phyloP scores from a whole-genome alignment of 2,329 filamentous ascomycete genomes.

The Colletotrichum sp. region DNA sequence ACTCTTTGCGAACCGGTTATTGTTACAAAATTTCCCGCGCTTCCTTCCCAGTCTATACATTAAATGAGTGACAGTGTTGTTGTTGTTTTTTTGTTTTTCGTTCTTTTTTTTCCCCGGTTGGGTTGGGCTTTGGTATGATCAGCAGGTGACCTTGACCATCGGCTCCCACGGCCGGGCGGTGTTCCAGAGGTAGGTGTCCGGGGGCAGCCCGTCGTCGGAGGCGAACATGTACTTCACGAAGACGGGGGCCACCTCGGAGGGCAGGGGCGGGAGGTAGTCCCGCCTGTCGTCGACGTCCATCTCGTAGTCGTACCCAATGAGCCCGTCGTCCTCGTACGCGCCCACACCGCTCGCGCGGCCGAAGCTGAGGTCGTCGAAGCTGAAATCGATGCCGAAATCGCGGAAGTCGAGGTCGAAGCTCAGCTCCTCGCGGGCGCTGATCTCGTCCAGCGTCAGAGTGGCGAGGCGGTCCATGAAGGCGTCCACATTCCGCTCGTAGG shows the following conservation, averaged over 20 bases:
- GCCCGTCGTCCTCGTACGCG: background rate
- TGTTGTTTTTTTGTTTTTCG: background rate
- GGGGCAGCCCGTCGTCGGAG: slow-evolving; percentile 30
- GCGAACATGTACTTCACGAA: slow-evolving; percentile 38
- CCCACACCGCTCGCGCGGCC: background rate
- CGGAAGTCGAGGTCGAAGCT: background rate
- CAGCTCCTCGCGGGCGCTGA: background rate
- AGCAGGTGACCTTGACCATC: slow-evolving; percentile 44
- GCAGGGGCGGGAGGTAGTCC: slow-evolving; percentile 2
- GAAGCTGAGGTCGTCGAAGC: slow-evolving; percentile 5
- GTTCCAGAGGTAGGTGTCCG: slow-evolving; percentile 47
- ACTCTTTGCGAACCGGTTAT: background rate
- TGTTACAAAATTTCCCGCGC: background rate
- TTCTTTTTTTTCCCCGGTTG: background rate
- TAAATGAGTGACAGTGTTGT: background rate
- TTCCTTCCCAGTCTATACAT: background rate
- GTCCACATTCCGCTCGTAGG: slow-evolving; percentile 38
- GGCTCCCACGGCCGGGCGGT: slow-evolving; percentile 45
- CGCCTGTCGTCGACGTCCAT: background rate
- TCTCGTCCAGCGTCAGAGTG: background rate
- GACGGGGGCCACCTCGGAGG: slow-evolving; percentile 30
- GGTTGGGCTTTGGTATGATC: background rate
- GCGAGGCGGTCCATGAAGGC: slow-evolving; percentile 27
- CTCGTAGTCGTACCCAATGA: background rate
- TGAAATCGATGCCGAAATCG: slow-evolving; percentile 10